Percentiles rank a stretch among this genome's conserved stretches.
These are phyloP conservation scores for Amphirosellinia nigrospora DNA, from an alignment of 495 filamentous ascomycete species.

Conservation along the genomic window DNA sequence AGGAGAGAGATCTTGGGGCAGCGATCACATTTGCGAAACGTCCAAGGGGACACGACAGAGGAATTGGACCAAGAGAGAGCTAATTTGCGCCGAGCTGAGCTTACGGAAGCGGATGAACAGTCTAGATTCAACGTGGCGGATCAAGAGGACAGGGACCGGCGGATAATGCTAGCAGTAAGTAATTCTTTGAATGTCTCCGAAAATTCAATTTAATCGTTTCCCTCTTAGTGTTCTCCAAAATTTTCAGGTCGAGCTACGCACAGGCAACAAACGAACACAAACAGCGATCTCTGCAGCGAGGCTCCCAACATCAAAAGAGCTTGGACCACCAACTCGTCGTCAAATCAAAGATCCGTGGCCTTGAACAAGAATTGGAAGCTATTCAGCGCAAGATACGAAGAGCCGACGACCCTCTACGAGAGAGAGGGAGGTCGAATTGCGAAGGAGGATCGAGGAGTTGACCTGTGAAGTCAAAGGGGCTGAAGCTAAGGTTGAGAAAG, in stretches of 20 bases:
- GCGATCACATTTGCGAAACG: neutral
- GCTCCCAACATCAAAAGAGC: neutral
- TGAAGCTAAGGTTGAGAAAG: neutral
- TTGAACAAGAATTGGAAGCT: neutral
- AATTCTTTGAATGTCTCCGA: no score
- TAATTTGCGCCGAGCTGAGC: neutral
- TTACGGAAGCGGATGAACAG: neutral
- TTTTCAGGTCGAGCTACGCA: neutral
- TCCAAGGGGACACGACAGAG: slow-evolving; percentile 4
- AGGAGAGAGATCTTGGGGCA: neutral
- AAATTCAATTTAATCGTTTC: no score
- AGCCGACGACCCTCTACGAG: neutral
- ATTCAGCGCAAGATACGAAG: neutral
- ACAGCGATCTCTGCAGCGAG: neutral
- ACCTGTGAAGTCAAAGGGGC: neutral
- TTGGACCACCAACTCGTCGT: slow-evolving; percentile 1
- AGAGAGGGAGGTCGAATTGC: neutral
- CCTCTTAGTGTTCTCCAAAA: neutral
- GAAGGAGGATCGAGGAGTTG: neutral
- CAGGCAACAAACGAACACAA: neutral
- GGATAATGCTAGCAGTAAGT: neutral
- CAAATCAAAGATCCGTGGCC: neutral
- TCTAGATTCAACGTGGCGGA: neutral
- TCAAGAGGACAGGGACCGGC: neutral
- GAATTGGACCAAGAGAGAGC: neutral